Base-by-base conservation (phyloP, 306 rosid species). In the Canavalia ensiformis region DNA sequence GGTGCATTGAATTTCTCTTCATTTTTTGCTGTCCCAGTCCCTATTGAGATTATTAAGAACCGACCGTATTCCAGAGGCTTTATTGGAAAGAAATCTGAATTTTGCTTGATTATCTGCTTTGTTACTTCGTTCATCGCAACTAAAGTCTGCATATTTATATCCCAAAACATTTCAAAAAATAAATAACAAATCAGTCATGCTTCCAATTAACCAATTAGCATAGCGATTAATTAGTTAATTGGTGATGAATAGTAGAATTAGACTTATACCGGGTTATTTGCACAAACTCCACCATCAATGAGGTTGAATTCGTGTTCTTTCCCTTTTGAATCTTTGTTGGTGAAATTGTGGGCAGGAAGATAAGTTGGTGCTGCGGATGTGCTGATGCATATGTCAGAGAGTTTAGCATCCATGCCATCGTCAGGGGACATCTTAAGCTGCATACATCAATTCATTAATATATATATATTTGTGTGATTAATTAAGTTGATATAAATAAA, bases 281-380 rank as follows among this genome's bases (percentile, higher is more conserved):
- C 93, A 35, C 93, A 89, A 35, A 90, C 87, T 5, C 91, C 97
- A 12, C 94, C 97, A 8, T 92, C 97, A 9, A 87, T 78, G 11
- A 92, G 97, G 77, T 92, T 81, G 79, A 89, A 92, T 45, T 89
- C 86, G 3, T 50, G 80, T 5, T 30, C 72, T 1, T 77, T 74
- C 10, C 88, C 91, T 1, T 34, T 7, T 0, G 63, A 8, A 35
- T 78, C 86, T 52, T 80, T 8, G 81, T 62, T 87, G 6, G 10
- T 68, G 75, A 90, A 90, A 35, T 79, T 13, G 68, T 90, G 76
- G 1, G 94, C 80, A 29, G 94, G 94, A 8, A 92, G 86, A 57
- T 83, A 90, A 6, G 91, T 89, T 0, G 93, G 93, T 28, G 92
- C 89, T 6, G 97, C 97, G 0, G 94, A 90, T 0, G 93, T 89